Percentiles rank a stretch among this genome's conserved stretches.
Evolutionary conservation across 495 filamentous ascomycete genomes (phyloP).

Genomic region (Friedmanniomyces simplex): DNA sequence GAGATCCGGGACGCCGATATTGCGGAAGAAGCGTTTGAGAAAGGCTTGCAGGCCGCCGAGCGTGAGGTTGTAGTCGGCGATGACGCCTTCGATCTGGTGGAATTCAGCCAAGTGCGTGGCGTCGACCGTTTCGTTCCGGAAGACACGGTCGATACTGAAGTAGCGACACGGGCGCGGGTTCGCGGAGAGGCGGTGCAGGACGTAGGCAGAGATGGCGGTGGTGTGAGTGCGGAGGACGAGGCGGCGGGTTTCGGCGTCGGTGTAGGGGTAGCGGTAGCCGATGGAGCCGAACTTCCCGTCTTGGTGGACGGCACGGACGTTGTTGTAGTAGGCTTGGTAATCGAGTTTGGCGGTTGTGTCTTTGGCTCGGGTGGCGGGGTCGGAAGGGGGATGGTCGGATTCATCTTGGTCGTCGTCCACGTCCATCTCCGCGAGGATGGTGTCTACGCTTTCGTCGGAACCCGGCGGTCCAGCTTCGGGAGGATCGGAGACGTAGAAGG

Average conservation of each 20-base stretch:
- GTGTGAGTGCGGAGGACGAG: conserved; percentile 95
- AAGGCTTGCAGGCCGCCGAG: conserved; percentile 91
- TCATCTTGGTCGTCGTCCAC: conserved; percentile 25
- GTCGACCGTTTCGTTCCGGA: conserved; percentile 92
- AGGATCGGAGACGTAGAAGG: conserved; percentile 94
- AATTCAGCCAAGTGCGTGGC: conserved; percentile 96
- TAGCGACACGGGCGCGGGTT: conserved; percentile 75
- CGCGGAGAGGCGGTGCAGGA: conserved; percentile 79
- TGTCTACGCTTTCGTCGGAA: conserved; percentile 47
- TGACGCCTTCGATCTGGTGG: conserved; percentile 97
- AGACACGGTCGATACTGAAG: conserved; percentile 96
- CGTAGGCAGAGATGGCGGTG: conserved; percentile 75
- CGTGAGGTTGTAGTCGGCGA: conserved; percentile 86
- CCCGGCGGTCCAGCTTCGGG: conserved; percentile 62
- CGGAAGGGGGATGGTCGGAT: conserved; percentile 21
- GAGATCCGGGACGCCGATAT: conserved; percentile 83
- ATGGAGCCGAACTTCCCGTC: conserved; percentile 85
- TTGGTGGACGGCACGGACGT: conserved; percentile 71
- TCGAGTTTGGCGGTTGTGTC: conserved; percentile 40
- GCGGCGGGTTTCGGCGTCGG: conserved; percentile 72
- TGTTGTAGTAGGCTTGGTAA: conserved; percentile 79
- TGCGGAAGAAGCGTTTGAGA: conserved; percentile 90
- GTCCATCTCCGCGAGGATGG: conserved; percentile 31
- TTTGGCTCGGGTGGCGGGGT: conserved; percentile 28
- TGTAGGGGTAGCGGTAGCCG: conserved; percentile 92